Evolutionary conservation across 345 rosid genomes (phyloP).

Genomic region (Gossypium australe): DNA sequence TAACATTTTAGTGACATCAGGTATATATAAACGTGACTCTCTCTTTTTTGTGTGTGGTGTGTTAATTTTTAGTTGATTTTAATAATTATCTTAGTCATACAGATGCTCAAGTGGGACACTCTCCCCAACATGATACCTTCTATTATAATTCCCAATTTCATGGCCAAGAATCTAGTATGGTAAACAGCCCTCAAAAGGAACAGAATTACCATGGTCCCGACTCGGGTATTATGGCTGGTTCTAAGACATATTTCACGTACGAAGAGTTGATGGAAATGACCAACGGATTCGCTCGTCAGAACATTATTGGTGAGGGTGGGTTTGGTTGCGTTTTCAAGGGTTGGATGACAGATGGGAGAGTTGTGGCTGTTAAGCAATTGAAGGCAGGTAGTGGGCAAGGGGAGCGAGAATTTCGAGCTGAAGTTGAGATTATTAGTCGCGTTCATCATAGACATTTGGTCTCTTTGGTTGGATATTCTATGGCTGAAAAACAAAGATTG

Average conservation of each 20-base stretch:
- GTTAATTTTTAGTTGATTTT: neutral
- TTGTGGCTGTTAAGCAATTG: conserved; percentile 89
- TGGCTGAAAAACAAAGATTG: conserved; percentile 56
- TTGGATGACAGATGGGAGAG: conserved; percentile 40
- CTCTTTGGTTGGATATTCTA: conserved; percentile 82
- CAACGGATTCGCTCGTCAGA: conserved; percentile 57
- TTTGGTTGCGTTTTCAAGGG: conserved; percentile 90
- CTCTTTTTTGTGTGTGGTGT: neutral
- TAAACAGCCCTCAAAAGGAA: conserved; percentile 39
- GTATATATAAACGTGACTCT: conserved; percentile 22
- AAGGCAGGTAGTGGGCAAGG: conserved; percentile 97
- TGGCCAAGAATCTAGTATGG: conserved; percentile 20
- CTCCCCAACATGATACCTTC: conserved; percentile 29
- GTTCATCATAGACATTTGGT: conserved; percentile 96
- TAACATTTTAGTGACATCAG: conserved; percentile 42
- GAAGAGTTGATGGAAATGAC: conserved; percentile 86
- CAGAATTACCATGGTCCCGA: conserved; percentile 34
- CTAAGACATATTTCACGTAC: conserved; percentile 55
- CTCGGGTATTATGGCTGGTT: conserved; percentile 40
- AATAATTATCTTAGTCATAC: conserved; percentile 8
- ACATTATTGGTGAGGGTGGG: conserved; percentile 90
- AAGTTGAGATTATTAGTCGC: conserved; percentile 90
- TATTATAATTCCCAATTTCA: conserved; percentile 37
- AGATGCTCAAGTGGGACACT: conserved; percentile 47
- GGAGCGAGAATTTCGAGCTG: conserved; percentile 90